Evolutionary conservation across 805 yeast genomes (phyloP).

Genomic region (Candida quercuum): DNA sequence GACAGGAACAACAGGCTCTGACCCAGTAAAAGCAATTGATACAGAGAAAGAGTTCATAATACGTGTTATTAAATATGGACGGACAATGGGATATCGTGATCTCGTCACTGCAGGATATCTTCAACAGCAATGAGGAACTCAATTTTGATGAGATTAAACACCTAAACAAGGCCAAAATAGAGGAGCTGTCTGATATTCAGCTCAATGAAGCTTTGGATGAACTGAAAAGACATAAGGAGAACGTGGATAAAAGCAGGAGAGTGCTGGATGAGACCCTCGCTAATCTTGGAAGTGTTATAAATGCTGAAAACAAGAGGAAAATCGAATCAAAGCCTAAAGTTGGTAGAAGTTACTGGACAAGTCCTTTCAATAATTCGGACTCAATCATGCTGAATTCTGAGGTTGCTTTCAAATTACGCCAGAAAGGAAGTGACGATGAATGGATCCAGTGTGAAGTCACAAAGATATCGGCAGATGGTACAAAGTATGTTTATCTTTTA

Average conservation of each 20-base stretch:
- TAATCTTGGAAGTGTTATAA: conserved; percentile 43
- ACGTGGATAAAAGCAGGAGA: conserved; percentile 46
- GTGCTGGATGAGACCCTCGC: conserved; percentile 35
- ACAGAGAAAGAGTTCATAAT: neutral
- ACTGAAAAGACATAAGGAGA: conserved; percentile 48
- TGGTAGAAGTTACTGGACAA: conserved; percentile 32
- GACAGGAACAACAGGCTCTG: no score
- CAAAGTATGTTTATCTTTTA: conserved; percentile 22
- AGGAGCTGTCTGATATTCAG: conserved; percentile 32
- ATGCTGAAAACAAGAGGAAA: conserved; percentile 19
- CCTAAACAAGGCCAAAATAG: conserved; percentile 25
- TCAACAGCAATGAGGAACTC: conserved; percentile 52
- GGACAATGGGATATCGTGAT: conserved; percentile 67
- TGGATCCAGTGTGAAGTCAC: conserved; percentile 96
- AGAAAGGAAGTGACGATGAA: conserved; percentile 69
- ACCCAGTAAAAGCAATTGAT: no score
- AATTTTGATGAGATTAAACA: conserved; percentile 39
- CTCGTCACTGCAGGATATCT: conserved; percentile 63
- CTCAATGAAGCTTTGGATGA: conserved; percentile 35
- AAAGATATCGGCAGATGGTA: conserved; percentile 69
- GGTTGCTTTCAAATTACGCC: conserved; percentile 79
- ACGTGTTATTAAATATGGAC: conserved; percentile 30
- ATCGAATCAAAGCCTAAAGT: conserved; percentile 19
- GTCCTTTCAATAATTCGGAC: conserved; percentile 55
- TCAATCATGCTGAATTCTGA: conserved; percentile 64